A percentile compares a stretch with the other conserved stretches of the same genome.
Evolutionary conservation across 1,284 basidiomycete species (phyloP).

Genomic region (Takashimella tepidaria): DNA sequence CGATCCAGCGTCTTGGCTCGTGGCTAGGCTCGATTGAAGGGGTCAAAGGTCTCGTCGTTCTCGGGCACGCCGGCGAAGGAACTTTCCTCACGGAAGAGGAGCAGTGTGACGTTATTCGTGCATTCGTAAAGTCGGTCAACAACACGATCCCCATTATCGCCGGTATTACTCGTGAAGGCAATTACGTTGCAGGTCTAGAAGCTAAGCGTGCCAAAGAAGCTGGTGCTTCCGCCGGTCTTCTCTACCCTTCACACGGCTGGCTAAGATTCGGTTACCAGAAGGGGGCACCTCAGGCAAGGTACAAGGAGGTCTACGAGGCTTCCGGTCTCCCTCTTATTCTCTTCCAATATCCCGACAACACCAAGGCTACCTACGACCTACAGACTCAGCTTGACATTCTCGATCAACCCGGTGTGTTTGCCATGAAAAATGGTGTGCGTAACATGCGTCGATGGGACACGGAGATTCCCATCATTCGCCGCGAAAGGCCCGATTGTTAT

Average conservation of each 20-base stretch:
- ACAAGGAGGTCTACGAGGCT: slow-evolving; percentile 14
- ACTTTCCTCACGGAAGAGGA: slow-evolving; percentile 18
- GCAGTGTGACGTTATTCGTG: slow-evolving; percentile 13
- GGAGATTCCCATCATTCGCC: slow-evolving; percentile 10
- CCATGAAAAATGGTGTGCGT: slow-evolving; percentile 17
- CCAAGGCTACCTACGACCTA: slow-evolving; percentile 17
- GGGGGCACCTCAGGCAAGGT: slow-evolving; percentile 14
- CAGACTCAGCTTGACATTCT: slow-evolving; percentile 17
- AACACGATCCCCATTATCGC: slow-evolving; percentile 20
- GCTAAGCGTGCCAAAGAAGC: slow-evolving; percentile 17
- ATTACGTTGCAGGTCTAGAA: slow-evolving; percentile 14
- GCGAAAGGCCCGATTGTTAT: slow-evolving; percentile 10
- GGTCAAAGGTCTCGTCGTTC: slow-evolving; percentile 17
- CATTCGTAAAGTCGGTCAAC: slow-evolving; percentile 18
- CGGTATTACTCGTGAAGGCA: slow-evolving; percentile 18
- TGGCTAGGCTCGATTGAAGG: slow-evolving; percentile 16
- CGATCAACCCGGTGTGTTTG: slow-evolving; percentile 17
- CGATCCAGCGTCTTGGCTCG: slow-evolving; percentile 17
- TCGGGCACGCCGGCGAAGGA: slow-evolving; percentile 18
- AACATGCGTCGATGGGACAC: slow-evolving; percentile 16
- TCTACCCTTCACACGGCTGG: slow-evolving; percentile 18
- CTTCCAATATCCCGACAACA: slow-evolving; percentile 17
- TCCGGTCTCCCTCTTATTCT: slow-evolving; percentile 17
- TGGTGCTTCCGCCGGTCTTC: slow-evolving; percentile 15
- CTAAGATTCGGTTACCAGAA: slow-evolving; percentile 17